A percentile compares a stretch with the other conserved stretches of the same genome.
Conservation (phyloP, 129 eudicot genomes). For the Oenanthe sinensis region DNA sequence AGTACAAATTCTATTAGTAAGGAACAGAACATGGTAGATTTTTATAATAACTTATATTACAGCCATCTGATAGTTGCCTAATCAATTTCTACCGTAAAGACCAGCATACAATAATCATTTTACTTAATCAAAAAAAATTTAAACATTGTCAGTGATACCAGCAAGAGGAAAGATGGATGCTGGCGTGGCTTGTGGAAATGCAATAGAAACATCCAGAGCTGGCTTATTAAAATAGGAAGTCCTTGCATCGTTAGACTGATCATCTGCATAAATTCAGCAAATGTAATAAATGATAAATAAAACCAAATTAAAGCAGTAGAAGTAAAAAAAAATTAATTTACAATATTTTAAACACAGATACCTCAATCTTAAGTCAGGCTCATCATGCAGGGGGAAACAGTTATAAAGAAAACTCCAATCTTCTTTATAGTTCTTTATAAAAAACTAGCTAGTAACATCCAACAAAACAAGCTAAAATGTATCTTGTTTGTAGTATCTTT, state of each 20-base stretch:
- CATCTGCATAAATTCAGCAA: slow-evolving; percentile 31
- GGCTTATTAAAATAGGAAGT: slow-evolving; percentile 52
- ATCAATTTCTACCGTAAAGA: background rate
- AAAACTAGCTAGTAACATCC: background rate
- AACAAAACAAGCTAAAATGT: background rate
- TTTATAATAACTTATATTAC: background rate
- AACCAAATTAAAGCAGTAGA: background rate
- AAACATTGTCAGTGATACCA: slow-evolving; percentile 41
- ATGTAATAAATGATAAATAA: background rate
- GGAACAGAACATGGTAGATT: background rate
- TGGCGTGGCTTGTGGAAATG: slow-evolving; percentile 98
- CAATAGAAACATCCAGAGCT: slow-evolving; percentile 69
- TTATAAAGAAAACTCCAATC: background rate
- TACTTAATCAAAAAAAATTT: background rate
- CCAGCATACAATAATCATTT: background rate
- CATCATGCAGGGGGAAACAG: background rate
- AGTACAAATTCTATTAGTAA: background rate
- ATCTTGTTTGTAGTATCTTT: background rate
- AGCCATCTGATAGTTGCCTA: background rate
- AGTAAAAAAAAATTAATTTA: no score
- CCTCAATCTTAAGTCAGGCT: background rate
- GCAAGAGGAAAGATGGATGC: slow-evolving; percentile 89
- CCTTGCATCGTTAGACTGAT: slow-evolving; percentile 36
- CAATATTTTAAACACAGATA: background rate
- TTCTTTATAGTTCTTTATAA: background rate